Evolutionary conservation across 2,329 filamentous ascomycete genomes (phyloP), one percentile per base, ranked within the genome.

Genomic region (Parafenestella ontariensis): DNA sequence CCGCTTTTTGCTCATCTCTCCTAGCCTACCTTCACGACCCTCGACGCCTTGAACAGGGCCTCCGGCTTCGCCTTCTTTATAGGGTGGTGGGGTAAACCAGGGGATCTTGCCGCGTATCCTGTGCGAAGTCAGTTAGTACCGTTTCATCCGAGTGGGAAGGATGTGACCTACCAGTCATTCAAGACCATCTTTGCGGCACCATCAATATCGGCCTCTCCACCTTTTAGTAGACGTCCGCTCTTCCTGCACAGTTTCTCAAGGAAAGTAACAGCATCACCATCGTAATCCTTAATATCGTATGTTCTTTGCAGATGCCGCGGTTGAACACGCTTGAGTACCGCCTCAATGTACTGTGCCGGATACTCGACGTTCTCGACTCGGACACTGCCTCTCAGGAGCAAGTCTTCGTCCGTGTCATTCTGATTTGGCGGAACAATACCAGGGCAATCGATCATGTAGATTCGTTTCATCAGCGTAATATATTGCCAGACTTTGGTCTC

Each of bases 401-500:
- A 89, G 62, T 97, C 93, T 67, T 93, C 87, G 24, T 93, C 90
- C 0, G 89, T 90, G 70, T 97, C 94, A 49, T 87, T 86, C 58
- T 87, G 87, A 61, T 90, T 95, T 0, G 95, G 94, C 3, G 95
- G 95, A 0, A 98, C 95, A 36, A 99, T 92, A 76, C 95, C 95
- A 34, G 95, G 95, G 70, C 94, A 98, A 70, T 99, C 95, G 66
- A 99, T 98, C 49, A 99, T 85, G 77, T 94, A 93, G 47, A 96
- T 96, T 49, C 92, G 84, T 79, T 93, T 96, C 90, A 96, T 96
- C 55, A 98, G 78, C 2, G 92, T 96, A 64, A 97, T 92, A 71
- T 97, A 97, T 75, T 97, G 94, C 94, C 95, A 98, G 26, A 97
- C 90, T 55, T 97, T 98, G 29, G 94, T 98, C 81, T 97, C 93